Conservation (phyloP, 2,329 filamentous ascomycete genomes). For the Botrytis hyacinthi region DNA sequence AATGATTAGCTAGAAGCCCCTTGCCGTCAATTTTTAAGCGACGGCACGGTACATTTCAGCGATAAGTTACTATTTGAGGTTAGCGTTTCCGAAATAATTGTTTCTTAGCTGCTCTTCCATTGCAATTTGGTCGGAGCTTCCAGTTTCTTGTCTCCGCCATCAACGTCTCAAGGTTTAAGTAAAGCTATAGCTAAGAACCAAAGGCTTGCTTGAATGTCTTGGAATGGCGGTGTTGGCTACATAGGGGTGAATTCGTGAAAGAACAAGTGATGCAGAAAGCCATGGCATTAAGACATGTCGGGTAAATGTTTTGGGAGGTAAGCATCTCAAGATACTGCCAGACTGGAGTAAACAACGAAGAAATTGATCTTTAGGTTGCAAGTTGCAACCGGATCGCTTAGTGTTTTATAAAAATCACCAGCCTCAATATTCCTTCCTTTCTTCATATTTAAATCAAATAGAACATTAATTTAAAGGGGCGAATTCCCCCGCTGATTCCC, state of each 20-base stretch:
- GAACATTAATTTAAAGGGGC: not conserved
- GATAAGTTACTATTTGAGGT: not conserved
- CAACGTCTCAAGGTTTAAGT: not conserved
- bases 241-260: not conserved
- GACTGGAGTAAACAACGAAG: not conserved
- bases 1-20: not conserved
- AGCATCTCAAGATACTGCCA: not conserved
- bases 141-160: not conserved
- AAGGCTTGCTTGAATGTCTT: not conserved
- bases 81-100: not conserved
- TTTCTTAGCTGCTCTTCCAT: not conserved
- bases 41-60: not conserved
- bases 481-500: conserved; percentile 10
- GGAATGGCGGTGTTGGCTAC: not conserved
- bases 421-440: not conserved
- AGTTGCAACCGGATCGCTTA: not conserved
- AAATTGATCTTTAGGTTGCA: not conserved
- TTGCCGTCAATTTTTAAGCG: not conserved
- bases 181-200: not conserved
- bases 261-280: not conserved
- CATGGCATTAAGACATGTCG: not conserved
- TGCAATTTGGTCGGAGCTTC: not conserved
- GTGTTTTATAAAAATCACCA: not conserved
- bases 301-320: not conserved
- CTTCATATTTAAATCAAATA: not conserved